Conservation (phyloP, 441 rosid species). For the Populus hybrid region DNA sequence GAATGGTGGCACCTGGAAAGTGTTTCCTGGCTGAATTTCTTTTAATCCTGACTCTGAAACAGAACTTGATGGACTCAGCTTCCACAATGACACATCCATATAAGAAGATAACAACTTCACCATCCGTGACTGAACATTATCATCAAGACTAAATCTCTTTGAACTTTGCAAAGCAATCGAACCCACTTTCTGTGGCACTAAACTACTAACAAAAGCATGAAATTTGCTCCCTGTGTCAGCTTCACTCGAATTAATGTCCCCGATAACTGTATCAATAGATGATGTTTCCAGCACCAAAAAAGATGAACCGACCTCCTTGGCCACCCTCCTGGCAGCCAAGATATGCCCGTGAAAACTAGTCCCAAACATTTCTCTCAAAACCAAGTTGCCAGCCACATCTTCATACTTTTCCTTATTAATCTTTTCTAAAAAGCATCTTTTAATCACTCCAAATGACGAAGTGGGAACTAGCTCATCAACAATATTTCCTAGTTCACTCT, state of each 20-base stretch:
- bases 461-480: slow-evolving; percentile 56
- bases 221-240: slow-evolving; percentile 34
- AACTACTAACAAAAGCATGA: slow-evolving; percentile 50
- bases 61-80: slow-evolving; percentile 23
- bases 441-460: slow-evolving; percentile 68
- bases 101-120: slow-evolving; percentile 50
- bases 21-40: slow-evolving; percentile 28
- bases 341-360: slow-evolving; percentile 71
- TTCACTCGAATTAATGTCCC: slow-evolving; percentile 23
- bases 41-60: slow-evolving; percentile 28
- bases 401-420: slow-evolving; percentile 71
- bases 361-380: slow-evolving; percentile 78
- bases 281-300: slow-evolving; percentile 71
- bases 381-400: slow-evolving; percentile 69
- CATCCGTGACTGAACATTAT: slow-evolving; percentile 54
- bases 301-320: slow-evolving; percentile 69
- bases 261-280: slow-evolving; percentile 25
- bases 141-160: slow-evolving; percentile 40
- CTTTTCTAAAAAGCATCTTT: slow-evolving; percentile 68
- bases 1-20: slow-evolving; percentile 63
- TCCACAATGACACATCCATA: slow-evolving; percentile 31
- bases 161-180: slow-evolving; percentile 35
- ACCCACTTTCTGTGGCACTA: slow-evolving; percentile 44
- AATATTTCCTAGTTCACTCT: slow-evolving; percentile 31
- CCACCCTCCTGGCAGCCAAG: slow-evolving; percentile 63